phyloP scores from a whole-genome alignment of 345 rosid genomes.

The Aquilaria malaccensis region DNA sequence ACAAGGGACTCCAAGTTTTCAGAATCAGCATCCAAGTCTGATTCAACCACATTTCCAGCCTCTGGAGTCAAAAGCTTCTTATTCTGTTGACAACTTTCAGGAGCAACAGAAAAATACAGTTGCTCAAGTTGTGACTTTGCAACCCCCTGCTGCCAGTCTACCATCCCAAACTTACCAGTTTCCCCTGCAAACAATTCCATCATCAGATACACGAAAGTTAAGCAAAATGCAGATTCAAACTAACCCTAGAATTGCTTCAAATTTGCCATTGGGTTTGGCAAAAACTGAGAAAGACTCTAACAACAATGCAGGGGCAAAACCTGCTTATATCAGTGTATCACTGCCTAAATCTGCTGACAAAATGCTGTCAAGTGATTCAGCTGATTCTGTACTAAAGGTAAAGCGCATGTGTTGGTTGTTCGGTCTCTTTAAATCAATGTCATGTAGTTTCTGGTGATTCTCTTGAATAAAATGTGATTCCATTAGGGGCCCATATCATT shows the following conservation, averaged over 20 bases:
- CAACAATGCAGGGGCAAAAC: slow-evolving; percentile 40
- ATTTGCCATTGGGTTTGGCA: slow-evolving; percentile 60
- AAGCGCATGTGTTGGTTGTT: slow-evolving; percentile 1
- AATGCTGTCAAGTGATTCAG: slow-evolving; percentile 34
- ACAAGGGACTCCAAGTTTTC: slow-evolving; percentile 47
- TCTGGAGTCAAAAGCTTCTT: slow-evolving; percentile 48
- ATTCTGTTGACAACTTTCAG: slow-evolving; percentile 44
- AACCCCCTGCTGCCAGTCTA: slow-evolving; percentile 45
- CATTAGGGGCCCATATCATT: no score
- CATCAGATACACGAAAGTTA: slow-evolving; percentile 56
- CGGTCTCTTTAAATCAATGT: neutral
- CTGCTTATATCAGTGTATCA: slow-evolving; percentile 80
- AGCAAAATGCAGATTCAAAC: slow-evolving; percentile 92
- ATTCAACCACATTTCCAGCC: slow-evolving; percentile 50
- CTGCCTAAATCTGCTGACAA: slow-evolving; percentile 56
- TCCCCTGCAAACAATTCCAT: slow-evolving; percentile 39
- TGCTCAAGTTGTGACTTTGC: slow-evolving; percentile 55
- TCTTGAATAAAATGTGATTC: neutral
- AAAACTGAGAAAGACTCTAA: slow-evolving; percentile 62
- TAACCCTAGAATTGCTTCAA: slow-evolving; percentile 96
- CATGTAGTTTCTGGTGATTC: neutral
- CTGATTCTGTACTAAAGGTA: slow-evolving; percentile 71
- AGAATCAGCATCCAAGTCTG: slow-evolving; percentile 53
- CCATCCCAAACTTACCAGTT: slow-evolving; percentile 47
- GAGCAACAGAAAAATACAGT: slow-evolving; percentile 54